Conservation (phyloP, 169 alveolate species). For the Theileria parva region DNA sequence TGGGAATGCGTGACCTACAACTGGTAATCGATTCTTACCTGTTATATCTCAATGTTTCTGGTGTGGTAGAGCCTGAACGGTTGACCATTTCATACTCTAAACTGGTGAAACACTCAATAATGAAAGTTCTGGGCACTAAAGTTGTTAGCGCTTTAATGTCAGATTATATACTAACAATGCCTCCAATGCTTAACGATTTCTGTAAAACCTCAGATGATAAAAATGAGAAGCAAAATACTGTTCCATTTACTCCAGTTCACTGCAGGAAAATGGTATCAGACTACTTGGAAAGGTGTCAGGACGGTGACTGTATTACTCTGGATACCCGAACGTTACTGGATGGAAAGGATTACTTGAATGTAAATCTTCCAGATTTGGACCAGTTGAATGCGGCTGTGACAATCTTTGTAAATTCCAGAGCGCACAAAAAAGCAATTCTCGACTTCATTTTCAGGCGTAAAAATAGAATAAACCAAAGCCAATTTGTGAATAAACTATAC, state of each 20-base stretch:
- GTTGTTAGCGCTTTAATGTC: slow-evolving; percentile 7
- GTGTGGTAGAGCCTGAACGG: neutral
- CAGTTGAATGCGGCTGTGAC: slow-evolving; percentile 46
- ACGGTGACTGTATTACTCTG: slow-evolving; percentile 26
- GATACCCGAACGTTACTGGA: slow-evolving; percentile 17
- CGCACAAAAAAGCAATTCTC: neutral
- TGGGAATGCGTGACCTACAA: slow-evolving; percentile 2
- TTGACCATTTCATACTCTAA: neutral
- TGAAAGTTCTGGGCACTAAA: slow-evolving; percentile 1
- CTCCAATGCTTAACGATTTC: neutral
- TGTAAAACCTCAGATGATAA: neutral
- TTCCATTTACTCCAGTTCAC: neutral
- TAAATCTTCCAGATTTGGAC: slow-evolving; percentile 31
- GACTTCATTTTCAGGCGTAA: slow-evolving; percentile 12
- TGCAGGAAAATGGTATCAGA: neutral
- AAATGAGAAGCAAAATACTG: neutral
- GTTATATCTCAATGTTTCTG: neutral
- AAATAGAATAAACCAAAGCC: neutral
- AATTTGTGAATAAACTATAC: neutral
- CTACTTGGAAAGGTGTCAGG: slow-evolving; percentile 34
- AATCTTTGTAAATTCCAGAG: slow-evolving; percentile 9
- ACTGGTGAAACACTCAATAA: neutral
- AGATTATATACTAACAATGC: neutral
- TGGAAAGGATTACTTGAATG: neutral
- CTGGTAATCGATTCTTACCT: neutral